Conservation (phyloP, 345 rosid species). For the Rhodomyrtus tomentosa region DNA sequence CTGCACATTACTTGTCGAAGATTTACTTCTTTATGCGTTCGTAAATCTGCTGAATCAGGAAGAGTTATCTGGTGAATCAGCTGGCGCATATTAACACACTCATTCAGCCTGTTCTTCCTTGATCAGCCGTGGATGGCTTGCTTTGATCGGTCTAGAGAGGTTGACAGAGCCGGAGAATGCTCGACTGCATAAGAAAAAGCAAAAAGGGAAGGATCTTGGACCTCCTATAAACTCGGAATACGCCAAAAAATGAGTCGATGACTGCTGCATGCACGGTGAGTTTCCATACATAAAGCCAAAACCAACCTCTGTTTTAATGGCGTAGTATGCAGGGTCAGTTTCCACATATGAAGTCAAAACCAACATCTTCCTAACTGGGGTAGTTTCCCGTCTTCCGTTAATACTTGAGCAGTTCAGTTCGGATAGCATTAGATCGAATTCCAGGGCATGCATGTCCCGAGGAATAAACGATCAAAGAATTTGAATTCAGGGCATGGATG, state of each 20-base stretch:
- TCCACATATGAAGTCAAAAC: background rate
- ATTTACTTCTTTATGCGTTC: background rate
- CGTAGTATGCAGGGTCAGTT: background rate
- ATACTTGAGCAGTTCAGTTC: background rate
- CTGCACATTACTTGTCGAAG: background rate
- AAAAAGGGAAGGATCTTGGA: background rate
- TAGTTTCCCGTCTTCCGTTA: background rate
- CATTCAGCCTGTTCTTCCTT: background rate
- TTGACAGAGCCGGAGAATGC: background rate
- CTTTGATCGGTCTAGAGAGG: background rate
- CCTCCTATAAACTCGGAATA: background rate
- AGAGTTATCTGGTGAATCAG: background rate
- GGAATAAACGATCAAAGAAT: background rate
- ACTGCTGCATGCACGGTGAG: background rate
- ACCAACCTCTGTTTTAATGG: background rate
- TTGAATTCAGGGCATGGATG: background rate
- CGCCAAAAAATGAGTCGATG: background rate
- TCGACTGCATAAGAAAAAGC: background rate
- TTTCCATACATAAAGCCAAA: background rate
- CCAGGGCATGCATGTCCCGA: background rate
- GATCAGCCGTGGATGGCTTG: background rate
- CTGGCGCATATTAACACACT: background rate
- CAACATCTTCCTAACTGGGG: background rate
- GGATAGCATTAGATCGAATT: background rate
- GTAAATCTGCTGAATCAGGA: background rate